phyloP scores from a whole-genome alignment of 148 eudicot genomes.

The Suaeda aralocaspica region DNA sequence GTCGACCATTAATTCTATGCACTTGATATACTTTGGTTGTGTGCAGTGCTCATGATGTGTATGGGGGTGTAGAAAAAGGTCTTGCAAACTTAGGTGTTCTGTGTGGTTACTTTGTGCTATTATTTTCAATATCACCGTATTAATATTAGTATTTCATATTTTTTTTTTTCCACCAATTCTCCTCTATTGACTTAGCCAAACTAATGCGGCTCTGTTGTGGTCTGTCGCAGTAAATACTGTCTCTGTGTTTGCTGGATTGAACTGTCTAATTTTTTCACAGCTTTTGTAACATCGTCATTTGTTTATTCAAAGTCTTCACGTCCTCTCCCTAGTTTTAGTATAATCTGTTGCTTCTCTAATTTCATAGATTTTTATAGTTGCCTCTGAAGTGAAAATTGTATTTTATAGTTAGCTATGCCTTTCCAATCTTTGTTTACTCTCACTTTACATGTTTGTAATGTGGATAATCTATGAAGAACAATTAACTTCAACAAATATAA shows the following conservation, averaged over 20 bases:
- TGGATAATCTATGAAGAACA: too few species aligned
- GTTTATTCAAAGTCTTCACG: not conserved
- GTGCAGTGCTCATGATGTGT: too few species aligned
- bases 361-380: not conserved
- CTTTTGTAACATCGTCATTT: not conserved
- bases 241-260: constrained; percentile 4
- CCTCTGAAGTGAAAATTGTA: not conserved
- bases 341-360: not conserved
- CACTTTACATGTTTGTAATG: not conserved
- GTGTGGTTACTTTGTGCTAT: too few species aligned
- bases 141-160: too few species aligned
- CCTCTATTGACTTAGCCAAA: too few species aligned
- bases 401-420: not conserved
- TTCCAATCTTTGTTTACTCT: not conserved
- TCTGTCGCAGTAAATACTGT: not conserved
- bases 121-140: too few species aligned
- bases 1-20: too few species aligned
- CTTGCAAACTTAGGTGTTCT: too few species aligned
- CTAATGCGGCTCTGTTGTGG: not conserved
- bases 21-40: too few species aligned
- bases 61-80: too few species aligned
- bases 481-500: too few species aligned
- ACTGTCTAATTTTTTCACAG: not conserved
- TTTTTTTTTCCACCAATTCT: too few species aligned
- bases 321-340: not conserved